phyloP scores from a whole-genome alignment of 768 basidiomycete species.

The Imleria badia region DNA sequence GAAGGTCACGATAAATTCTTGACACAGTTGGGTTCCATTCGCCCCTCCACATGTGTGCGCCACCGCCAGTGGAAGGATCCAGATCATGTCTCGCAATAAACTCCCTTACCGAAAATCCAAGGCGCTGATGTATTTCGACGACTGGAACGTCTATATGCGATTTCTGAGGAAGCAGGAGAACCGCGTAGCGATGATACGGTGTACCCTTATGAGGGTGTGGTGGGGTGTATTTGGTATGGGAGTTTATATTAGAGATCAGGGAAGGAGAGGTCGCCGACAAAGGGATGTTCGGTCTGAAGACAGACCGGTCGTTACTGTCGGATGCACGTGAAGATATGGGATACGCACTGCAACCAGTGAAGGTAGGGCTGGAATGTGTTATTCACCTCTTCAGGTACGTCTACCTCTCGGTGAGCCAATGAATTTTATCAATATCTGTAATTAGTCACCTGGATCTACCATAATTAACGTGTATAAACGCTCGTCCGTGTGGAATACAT shows the following conservation, averaged over 20 bases:
- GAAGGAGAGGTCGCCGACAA: conserved; percentile 58
- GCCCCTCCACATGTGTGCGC: conserved; percentile 81
- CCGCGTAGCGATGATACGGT: conserved; percentile 85
- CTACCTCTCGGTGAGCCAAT: conserved; percentile 7
- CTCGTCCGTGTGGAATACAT: conserved; percentile 78
- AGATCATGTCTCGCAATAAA: conserved; percentile 60
- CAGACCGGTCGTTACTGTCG: background rate
- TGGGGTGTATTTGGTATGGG: conserved; percentile 78
- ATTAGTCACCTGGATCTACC: conserved; percentile 74
- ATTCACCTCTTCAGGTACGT: conserved; percentile 45
- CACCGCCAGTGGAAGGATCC: conserved; percentile 58
- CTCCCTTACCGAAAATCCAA: conserved; percentile 63
- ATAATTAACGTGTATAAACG: conserved; percentile 87
- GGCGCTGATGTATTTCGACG: conserved; percentile 46
- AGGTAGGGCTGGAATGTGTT: conserved; percentile 69
- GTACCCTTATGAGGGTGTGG: conserved; percentile 92
- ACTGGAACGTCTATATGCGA: conserved; percentile 46
- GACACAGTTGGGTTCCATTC: conserved; percentile 69
- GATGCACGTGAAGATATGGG: background rate
- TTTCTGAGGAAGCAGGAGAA: conserved; percentile 74
- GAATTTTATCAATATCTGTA: conserved; percentile 5
- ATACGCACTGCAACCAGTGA: conserved; percentile 81
- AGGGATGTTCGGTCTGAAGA: conserved; percentile 72
- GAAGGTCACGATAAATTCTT: conserved; percentile 60
- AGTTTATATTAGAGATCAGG: conserved; percentile 41